phyloP scores from a whole-genome alignment of 2,329 filamentous ascomycete species.

The Verticillium dahliae region DNA sequence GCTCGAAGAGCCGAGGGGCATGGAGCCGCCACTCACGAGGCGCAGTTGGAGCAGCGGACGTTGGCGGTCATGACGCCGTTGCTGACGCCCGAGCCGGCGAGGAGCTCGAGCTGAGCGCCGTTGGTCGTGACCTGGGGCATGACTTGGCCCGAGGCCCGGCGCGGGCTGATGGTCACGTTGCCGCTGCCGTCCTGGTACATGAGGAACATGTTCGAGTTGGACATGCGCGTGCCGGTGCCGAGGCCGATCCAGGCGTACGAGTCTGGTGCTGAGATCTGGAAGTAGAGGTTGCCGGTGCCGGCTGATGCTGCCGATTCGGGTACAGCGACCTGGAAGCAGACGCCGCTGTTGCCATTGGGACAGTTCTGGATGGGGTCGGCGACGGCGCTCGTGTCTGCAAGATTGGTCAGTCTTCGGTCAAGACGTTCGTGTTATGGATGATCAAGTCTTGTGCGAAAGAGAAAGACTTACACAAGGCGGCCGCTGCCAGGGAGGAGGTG shows the following conservation, averaged over 20 bases:
- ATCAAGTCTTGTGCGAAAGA: not conserved
- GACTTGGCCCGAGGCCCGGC: conserved; percentile 38
- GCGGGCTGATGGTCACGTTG: conserved; percentile 57
- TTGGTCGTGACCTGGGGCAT: conserved; percentile 38
- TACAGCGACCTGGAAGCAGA: conserved; percentile 52
- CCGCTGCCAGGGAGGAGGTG: conserved; percentile 2
- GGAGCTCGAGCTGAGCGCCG: conserved; percentile 40
- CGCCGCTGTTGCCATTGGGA: conserved; percentile 24
- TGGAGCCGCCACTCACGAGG: conserved; percentile 32
- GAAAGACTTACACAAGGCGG: conserved; percentile 6
- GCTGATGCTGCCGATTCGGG: conserved; percentile 40
- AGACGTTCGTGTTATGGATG: not conserved
- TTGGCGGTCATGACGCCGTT: conserved; percentile 52
- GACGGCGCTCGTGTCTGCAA: conserved; percentile 18
- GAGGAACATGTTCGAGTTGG: conserved; percentile 53
- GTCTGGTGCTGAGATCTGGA: conserved; percentile 50
- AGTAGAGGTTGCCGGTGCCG: conserved; percentile 49
- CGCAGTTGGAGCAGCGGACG: conserved; percentile 47
- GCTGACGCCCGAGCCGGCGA: conserved; percentile 51
- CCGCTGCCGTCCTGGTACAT: conserved; percentile 51
- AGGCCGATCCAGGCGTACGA: conserved; percentile 51
- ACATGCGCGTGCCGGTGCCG: conserved; percentile 50
- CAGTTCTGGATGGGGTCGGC: conserved; percentile 30
- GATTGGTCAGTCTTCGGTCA: not conserved
- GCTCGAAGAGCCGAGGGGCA: conserved; percentile 32